These are phyloP conservation scores for Pholiota adiposa DNA, from an alignment of 1,284 basidiomycete genomes.

Conservation along the genomic window DNA sequence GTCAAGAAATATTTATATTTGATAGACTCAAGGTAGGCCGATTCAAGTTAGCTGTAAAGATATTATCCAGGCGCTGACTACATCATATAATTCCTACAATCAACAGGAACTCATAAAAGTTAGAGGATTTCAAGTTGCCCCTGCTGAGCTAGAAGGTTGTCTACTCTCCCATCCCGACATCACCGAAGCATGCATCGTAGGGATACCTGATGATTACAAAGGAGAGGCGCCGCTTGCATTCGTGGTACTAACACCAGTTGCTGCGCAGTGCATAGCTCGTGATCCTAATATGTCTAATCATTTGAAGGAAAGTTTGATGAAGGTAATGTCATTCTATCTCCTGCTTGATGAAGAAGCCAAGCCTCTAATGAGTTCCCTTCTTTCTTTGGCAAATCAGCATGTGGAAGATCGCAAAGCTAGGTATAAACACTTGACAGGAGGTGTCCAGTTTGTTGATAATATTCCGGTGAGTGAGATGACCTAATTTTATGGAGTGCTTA, in stretches of 20 bases:
- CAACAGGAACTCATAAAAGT: slow-evolving; percentile 56
- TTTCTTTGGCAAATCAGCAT: slow-evolving; percentile 23
- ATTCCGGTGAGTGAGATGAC: slow-evolving; percentile 40
- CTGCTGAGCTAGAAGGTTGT: slow-evolving; percentile 69
- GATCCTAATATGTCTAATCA: slow-evolving; percentile 30
- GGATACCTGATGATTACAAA: slow-evolving; percentile 66
- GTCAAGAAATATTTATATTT: slow-evolving; percentile 59
- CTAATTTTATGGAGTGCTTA: slow-evolving; percentile 21
- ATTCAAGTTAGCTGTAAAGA: background rate
- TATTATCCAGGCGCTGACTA: no score
- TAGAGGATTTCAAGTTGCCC: slow-evolving; percentile 61
- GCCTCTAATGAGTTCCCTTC: background rate
- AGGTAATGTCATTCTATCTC: slow-evolving; percentile 18
- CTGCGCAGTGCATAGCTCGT: slow-evolving; percentile 35
- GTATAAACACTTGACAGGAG: slow-evolving; percentile 60
- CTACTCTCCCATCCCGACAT: slow-evolving; percentile 69
- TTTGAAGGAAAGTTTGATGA: slow-evolving; percentile 37
- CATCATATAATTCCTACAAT: background rate
- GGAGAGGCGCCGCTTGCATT: slow-evolving; percentile 69
- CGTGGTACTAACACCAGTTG: slow-evolving; percentile 49
- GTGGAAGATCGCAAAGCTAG: slow-evolving; percentile 55
- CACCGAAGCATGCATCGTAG: slow-evolving; percentile 72
- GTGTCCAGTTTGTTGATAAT: slow-evolving; percentile 32
- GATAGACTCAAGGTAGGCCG: slow-evolving; percentile 63
- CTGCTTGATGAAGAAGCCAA: background rate